Evolutionary conservation across 257 asterid species (phyloP).

Genomic region (Plantago ovata): DNA sequence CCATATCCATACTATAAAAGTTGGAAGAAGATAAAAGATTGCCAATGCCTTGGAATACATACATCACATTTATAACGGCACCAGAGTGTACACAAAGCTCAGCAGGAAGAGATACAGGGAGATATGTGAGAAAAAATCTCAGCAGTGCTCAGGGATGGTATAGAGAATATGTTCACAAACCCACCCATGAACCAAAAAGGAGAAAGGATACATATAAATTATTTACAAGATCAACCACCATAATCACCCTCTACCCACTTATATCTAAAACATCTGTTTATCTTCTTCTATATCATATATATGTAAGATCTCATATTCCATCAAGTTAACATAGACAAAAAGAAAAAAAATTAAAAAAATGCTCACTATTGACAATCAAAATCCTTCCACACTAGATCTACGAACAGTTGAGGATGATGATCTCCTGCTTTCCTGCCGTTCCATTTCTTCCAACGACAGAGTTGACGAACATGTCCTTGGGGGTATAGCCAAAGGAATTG

Average conservation of each 20-base stretch:
- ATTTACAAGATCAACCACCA: constrained; percentile 44
- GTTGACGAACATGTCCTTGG: constrained; percentile 52
- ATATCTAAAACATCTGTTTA: constrained; percentile 24
- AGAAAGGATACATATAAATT: constrained; percentile 5
- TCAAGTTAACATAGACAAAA: constrained; percentile 14
- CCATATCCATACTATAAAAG: neutral
- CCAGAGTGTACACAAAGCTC: constrained; percentile 1
- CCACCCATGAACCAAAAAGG: constrained; percentile 10
- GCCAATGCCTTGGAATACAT: neutral
- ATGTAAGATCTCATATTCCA: constrained; percentile 32
- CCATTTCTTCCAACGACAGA: constrained; percentile 47
- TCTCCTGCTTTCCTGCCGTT: constrained; percentile 52
- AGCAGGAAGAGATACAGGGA: neutral
- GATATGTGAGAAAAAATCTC: neutral
- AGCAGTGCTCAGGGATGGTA: constrained; percentile 16
- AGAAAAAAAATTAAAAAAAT: constrained; percentile 19
- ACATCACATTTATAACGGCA: constrained; percentile 7
- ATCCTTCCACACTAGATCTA: constrained; percentile 66
- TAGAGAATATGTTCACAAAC: constrained; percentile 6
- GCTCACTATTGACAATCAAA: constrained; percentile 53
- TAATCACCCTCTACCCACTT: constrained; percentile 19
- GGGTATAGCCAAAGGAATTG: constrained; percentile 46
- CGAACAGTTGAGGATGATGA: constrained; percentile 51
- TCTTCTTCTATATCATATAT: constrained; percentile 35
- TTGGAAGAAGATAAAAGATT: too few species aligned